These are phyloP conservation scores for Backusella tuberculispora DNA, from an alignment of 192 early-diverging fungal species.

Conservation along the genomic window DNA sequence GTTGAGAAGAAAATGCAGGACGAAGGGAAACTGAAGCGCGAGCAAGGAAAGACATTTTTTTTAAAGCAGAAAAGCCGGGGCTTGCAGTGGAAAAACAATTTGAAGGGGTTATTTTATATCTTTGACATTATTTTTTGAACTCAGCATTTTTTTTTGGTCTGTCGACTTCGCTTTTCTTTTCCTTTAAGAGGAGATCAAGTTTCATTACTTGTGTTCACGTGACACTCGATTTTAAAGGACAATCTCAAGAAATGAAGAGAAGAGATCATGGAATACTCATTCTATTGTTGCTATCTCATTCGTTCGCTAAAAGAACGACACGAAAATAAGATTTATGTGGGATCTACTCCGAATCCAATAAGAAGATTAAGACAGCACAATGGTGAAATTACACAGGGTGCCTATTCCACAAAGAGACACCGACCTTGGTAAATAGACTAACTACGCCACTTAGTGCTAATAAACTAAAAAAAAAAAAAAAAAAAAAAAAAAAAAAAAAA, in stretches of 20 bases:
- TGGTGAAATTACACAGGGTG: constrained; percentile 33
- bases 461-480: background rate
- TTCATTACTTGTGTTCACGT: no score
- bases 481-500: background rate
- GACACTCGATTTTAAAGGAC: no score
- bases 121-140: background rate
- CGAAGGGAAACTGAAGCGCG: background rate
- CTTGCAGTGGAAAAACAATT: background rate
- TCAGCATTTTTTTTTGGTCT: no score
- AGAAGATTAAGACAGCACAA: constrained; percentile 31
- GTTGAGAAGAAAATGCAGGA: background rate
- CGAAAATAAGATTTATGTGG: constrained; percentile 26
- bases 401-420: constrained; percentile 12
- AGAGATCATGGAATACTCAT: background rate
- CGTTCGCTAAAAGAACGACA: constrained; percentile 14
- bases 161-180: no score
- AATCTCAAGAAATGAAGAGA: no score
- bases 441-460: background rate
- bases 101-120: background rate
- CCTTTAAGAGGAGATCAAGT: no score
- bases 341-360: constrained; percentile 33
- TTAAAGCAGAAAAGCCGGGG: background rate
- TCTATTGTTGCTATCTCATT: constrained; percentile 33
- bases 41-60: background rate
- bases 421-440: constrained; percentile 19